phyloP scores from a whole-genome alignment of 768 basidiomycete genomes.

The Hericium coralloides region DNA sequence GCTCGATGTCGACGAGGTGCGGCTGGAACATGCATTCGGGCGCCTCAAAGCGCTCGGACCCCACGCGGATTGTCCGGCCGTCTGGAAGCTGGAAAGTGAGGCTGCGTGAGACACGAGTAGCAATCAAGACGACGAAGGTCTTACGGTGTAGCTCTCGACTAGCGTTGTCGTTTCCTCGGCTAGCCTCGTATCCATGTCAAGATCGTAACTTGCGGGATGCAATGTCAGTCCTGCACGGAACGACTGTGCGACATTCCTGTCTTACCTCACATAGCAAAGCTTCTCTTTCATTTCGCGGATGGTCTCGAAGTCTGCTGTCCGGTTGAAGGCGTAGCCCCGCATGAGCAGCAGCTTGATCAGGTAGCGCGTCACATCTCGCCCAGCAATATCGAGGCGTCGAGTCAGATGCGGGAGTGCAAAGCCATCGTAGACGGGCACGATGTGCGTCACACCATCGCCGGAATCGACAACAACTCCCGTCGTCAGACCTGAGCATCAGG shows the following conservation, averaged over 20 bases:
- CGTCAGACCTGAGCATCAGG: constrained; percentile 61
- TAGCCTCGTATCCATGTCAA: constrained; percentile 89
- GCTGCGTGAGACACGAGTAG: constrained; percentile 3
- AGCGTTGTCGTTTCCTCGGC: constrained; percentile 94
- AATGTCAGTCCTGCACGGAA: not conserved
- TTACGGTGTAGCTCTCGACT: constrained; percentile 91
- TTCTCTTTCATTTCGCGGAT: constrained; percentile 99
- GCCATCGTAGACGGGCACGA: constrained; percentile 97
- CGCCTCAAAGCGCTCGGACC: constrained; percentile 96
- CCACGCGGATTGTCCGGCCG: constrained; percentile 94
- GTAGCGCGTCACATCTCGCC: constrained; percentile 96
- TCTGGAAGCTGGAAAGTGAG: constrained; percentile 66
- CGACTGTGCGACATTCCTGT: not conserved
- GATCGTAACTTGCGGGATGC: constrained; percentile 63
- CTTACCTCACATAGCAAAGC: constrained; percentile 91
- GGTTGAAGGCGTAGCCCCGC: constrained; percentile 99
- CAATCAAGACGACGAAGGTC: not conserved
- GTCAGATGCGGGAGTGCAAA: constrained; percentile 94
- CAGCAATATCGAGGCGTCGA: constrained; percentile 91
- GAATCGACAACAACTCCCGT: constrained; percentile 99
- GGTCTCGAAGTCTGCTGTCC: constrained; percentile 98
- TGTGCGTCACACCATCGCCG: constrained; percentile 98
- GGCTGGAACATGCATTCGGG: constrained; percentile 99
- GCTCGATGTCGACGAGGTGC: constrained; percentile 93
- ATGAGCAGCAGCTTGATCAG: constrained; percentile 98